These are phyloP conservation scores for Lipomyces sp. DNA, from an alignment of 805 yeast species.

Conservation along the genomic window DNA sequence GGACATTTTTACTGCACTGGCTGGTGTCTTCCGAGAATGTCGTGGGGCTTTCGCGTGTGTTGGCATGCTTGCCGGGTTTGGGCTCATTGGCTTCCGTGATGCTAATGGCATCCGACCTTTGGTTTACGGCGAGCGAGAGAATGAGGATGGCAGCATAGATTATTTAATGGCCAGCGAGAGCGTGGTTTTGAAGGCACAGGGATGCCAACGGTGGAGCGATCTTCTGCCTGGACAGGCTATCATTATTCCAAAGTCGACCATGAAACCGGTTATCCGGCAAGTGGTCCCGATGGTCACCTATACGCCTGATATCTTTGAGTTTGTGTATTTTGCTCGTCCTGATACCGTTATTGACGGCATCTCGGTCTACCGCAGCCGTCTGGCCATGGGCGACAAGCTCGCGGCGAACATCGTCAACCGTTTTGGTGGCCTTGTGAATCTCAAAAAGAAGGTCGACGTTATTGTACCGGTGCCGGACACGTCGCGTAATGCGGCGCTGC, in stretches of 20 bases:
- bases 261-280: constrained; percentile 78
- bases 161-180: constrained; percentile 95
- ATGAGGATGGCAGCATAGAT: constrained; percentile 67
- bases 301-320: constrained; percentile 95
- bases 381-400: constrained; percentile 88
- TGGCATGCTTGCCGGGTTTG: constrained; percentile 90
- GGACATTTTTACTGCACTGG: constrained; percentile 80
- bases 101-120: constrained; percentile 96
- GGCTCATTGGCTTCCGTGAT: constrained; percentile 92
- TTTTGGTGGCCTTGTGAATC: constrained; percentile 46
- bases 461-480: constrained; percentile 98
- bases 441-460: constrained; percentile 70
- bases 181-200: constrained; percentile 90
- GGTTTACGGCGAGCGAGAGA: constrained; percentile 74
- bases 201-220: constrained; percentile 75
- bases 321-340: constrained; percentile 96
- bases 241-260: constrained; percentile 73
- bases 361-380: constrained; percentile 86
- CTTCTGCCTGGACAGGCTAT: constrained; percentile 95
- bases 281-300: constrained; percentile 73
- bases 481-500: constrained; percentile 90
- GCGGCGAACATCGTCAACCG: constrained; percentile 62
- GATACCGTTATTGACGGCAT: constrained; percentile 96
- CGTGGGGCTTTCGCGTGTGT: constrained; percentile 98
- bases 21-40: constrained; percentile 71